Conservation (phyloP, 73 alveolate species). For the Paramecium sexaurelia region DNA sequence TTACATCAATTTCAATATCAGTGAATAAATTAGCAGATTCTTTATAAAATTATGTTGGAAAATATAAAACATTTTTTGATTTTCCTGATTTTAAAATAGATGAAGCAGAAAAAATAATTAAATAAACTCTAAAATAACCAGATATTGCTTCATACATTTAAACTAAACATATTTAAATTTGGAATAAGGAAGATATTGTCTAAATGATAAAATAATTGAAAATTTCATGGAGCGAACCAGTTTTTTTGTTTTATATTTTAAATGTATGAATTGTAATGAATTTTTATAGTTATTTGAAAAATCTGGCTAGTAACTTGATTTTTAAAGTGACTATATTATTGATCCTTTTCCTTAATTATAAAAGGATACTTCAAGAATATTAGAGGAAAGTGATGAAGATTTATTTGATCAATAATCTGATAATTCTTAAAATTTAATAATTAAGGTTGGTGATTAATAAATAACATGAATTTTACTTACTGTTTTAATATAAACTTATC, state of each 20-base stretch:
- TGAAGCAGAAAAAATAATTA: background rate
- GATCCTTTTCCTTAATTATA: slow-evolving; percentile 8
- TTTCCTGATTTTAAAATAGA: background rate
- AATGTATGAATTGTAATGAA: background rate
- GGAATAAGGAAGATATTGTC: background rate
- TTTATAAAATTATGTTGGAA: background rate
- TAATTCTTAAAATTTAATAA: background rate
- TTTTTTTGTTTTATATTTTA: background rate
- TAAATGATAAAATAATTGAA: background rate
- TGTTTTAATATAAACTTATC: background rate
- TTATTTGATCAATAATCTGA: slow-evolving; percentile 5
- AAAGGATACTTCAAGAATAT: slow-evolving; percentile 14
- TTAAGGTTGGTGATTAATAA: background rate
- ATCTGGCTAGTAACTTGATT: slow-evolving; percentile 17
- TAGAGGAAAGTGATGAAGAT: slow-evolving; percentile 55
- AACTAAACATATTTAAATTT: background rate
- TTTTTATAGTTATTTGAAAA: slow-evolving; percentile 28
- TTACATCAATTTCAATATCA: background rate
- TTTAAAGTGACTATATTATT: background rate
- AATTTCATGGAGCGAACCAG: slow-evolving; percentile 8
- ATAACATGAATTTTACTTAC: background rate
- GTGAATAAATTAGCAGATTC: background rate
- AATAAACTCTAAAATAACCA: background rate
- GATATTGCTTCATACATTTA: background rate
- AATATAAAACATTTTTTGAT: slow-evolving; percentile 25